These are phyloP conservation scores for Glycine soja DNA, from an alignment of 306 rosid genomes.

Conservation along the genomic window DNA sequence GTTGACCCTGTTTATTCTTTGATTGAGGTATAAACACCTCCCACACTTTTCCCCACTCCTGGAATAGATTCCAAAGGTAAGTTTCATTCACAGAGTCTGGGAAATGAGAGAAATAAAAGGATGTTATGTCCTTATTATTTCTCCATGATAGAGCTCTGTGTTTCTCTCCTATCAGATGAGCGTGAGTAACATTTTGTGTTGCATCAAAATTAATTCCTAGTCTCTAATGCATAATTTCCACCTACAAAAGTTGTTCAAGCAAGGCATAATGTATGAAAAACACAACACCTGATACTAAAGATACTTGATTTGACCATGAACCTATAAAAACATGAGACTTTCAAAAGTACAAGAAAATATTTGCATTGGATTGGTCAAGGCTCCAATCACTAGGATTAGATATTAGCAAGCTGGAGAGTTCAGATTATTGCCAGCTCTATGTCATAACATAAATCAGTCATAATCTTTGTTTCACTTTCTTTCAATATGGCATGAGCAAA, in stretches of 20 bases:
- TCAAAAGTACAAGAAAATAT: slow-evolving; percentile 1
- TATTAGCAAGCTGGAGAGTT: slow-evolving; percentile 1
- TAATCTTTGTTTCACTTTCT: background rate
- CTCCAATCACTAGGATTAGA: background rate
- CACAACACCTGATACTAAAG: background rate
- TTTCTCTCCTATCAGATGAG: too few species aligned
- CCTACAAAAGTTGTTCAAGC: background rate
- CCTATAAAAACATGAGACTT: background rate
- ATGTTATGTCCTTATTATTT: too few species aligned
- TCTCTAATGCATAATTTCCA: background rate
- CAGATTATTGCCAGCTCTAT: background rate
- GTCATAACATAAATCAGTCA: background rate
- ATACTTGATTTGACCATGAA: slow-evolving; percentile 25
- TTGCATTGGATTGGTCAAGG: background rate
- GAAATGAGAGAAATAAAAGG: too few species aligned
- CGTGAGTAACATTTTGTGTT: background rate
- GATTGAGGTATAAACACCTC: too few species aligned
- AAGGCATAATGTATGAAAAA: background rate
- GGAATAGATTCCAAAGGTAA: too few species aligned
- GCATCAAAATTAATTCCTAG: background rate
- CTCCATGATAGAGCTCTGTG: too few species aligned
- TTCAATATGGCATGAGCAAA: background rate
- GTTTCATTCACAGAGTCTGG: too few species aligned
- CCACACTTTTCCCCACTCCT: too few species aligned
- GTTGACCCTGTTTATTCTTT: too few species aligned